Evolutionary conservation across 495 filamentous ascomycete species (phyloP).

Genomic region (Saxophila tyrrhenica): DNA sequence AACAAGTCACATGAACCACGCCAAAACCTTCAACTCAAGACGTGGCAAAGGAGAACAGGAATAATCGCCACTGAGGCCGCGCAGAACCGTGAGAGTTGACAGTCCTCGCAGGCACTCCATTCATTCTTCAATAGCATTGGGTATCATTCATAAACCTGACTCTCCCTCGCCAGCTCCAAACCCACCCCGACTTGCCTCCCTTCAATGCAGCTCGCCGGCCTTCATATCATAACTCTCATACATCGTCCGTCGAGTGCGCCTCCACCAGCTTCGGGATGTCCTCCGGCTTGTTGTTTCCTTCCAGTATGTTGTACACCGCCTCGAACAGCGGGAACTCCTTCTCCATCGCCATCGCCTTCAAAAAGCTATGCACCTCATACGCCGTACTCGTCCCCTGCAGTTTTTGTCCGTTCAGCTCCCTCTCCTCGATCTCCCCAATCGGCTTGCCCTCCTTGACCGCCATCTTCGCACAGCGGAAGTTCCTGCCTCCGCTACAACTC

Average conservation of each 20-base stretch:
- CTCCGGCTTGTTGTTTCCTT: slow-evolving; percentile 33
- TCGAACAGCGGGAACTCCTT: slow-evolving; percentile 85
- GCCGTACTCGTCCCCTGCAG: slow-evolving; percentile 89
- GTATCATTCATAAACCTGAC: not conserved
- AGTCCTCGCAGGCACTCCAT: no score
- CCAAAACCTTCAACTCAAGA: no score
- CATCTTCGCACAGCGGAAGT: slow-evolving; percentile 88
- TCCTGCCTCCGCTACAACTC: slow-evolving; percentile 78
- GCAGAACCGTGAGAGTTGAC: no score
- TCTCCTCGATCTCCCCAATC: slow-evolving; percentile 77
- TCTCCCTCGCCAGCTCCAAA: not conserved
- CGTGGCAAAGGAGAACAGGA: no score
- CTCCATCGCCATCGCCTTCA: slow-evolving; percentile 66
- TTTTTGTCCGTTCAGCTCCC: slow-evolving; percentile 93
- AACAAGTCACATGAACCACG: no score
- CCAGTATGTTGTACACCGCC: slow-evolving; percentile 52
- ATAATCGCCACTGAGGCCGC: no score
- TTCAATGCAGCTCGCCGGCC: not conserved
- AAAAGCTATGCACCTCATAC: slow-evolving; percentile 75
- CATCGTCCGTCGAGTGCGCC: not conserved
- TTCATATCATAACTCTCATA: not conserved
- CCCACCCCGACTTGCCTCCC: not conserved
- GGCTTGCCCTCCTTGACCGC: slow-evolving; percentile 65
- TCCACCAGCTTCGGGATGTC: slow-evolving; percentile 34
- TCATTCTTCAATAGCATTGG: not conserved